Evolutionary conservation across 164 flowering plant genomes (phyloP), one percentile per base, ranked within the genome.

Genomic region (Vitis rupestris): DNA sequence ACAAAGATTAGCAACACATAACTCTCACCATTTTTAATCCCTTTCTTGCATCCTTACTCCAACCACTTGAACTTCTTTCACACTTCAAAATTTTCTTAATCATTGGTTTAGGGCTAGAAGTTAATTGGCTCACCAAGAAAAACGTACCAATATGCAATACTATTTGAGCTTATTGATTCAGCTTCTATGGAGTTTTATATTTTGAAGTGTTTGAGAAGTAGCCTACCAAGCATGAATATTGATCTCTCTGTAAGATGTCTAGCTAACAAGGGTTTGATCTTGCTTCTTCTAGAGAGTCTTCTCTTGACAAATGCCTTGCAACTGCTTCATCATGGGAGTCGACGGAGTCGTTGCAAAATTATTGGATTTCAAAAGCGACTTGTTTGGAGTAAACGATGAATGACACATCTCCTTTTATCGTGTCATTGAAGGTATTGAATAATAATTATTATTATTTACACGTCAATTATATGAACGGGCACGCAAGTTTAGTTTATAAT

Each of bases 151-250:
- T 53, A 13, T 19, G 52, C 37, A 50, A 47, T 57, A 58, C n/a
- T 30, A 44, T 8, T 8, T 52, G 15, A 49, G 6, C n/a, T 8
- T 37, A 37, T 37, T 37, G 44, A 37, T 37, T 37, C 44, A 37
- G 7, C 44, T 37, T 37, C 44, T 37, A 37, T 37, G 44, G 44
- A 37, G 55, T 63, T 15, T 70, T 23, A 29, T 67, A 65, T 52
- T 50, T 67, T 76, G 79, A 76, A 76, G 76, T 76, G 79, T 15
- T 72, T 61, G 66, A 71, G 67, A 76, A 76, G 79, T 76, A 64
- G 75, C 63, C 58, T 64, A 52, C 63, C 66, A 64, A 59, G 44
- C 63, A 63, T 59, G 70, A 64, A 72, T 68, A 6, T 14, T 9
- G 8, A 47, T 17, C 57, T 10, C 10, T 3, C 19, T 70, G 44